Evolutionary conservation across 306 rosid genomes (phyloP).

Genomic region (Pyrus communis): DNA sequence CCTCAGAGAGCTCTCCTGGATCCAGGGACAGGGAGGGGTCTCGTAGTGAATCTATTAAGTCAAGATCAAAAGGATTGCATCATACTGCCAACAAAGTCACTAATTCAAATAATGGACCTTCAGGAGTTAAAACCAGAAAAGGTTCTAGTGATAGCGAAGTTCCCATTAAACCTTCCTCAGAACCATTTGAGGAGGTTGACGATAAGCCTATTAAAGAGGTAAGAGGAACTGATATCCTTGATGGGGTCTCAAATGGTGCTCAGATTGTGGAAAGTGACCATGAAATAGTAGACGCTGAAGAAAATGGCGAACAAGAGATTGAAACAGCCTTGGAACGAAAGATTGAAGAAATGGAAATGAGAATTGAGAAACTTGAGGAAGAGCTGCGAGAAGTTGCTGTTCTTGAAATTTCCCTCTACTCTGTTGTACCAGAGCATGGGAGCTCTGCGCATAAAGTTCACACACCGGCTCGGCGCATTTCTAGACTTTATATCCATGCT

Average conservation of each 20-base stretch:
- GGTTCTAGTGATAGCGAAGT: conserved; percentile 33
- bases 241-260: conserved; percentile 46
- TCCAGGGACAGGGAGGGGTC: conserved; percentile 34
- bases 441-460: conserved; percentile 97
- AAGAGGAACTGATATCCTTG: conserved; percentile 37
- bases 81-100: conserved; percentile 34
- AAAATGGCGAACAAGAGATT: conserved; percentile 37
- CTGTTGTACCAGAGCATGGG: conserved; percentile 93
- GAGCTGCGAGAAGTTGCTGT: conserved; percentile 99
- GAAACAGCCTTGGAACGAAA: conserved; percentile 34
- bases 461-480: conserved; percentile 94
- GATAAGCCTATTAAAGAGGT: conserved; percentile 40
- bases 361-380: conserved; percentile 82
- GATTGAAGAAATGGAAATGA: conserved; percentile 65
- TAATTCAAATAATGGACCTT: conserved; percentile 33
- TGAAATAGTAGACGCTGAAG: conserved; percentile 33
- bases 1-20: conserved; percentile 30
- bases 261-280: conserved; percentile 34
- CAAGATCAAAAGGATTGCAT: conserved; percentile 30
- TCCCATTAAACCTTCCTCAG: conserved; percentile 39
- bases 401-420: conserved; percentile 87
- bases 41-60: conserved; percentile 22
- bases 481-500: conserved; percentile 83
- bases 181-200: conserved; percentile 55
- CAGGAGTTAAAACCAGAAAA: conserved; percentile 14